Conservation (phyloP, 2,329 filamentous ascomycete genomes). For the Ophiostoma sp. region DNA sequence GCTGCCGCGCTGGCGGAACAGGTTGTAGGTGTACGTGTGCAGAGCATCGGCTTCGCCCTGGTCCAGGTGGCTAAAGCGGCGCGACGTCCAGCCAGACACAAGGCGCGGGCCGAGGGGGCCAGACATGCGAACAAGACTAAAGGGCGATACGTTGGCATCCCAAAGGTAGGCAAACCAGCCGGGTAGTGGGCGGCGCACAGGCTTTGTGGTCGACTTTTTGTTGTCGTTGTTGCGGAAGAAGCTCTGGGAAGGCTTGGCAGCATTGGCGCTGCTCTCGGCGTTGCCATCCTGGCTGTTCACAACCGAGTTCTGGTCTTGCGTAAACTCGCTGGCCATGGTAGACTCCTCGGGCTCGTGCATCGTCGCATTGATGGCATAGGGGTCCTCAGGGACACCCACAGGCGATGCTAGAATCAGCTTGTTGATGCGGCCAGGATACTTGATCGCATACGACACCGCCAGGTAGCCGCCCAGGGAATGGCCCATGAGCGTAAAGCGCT, state of each 20-base stretch:
- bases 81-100: constrained; percentile 89
- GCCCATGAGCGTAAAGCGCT: constrained; percentile 87
- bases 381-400: constrained; percentile 90
- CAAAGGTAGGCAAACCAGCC: constrained; percentile 90
- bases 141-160: constrained; percentile 95
- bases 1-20: constrained; percentile 87
- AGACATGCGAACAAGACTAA: constrained; percentile 79
- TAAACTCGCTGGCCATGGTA: constrained; percentile 70
- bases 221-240: constrained; percentile 34
- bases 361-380: constrained; percentile 74
- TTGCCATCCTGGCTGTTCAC: constrained; percentile 33
- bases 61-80: constrained; percentile 86
- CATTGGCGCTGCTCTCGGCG: neutral
- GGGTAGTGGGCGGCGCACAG: constrained; percentile 55
- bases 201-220: constrained; percentile 25
- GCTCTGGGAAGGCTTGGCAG: constrained; percentile 33
- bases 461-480: constrained; percentile 95
- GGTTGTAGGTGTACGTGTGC: constrained; percentile 88
- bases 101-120: constrained; percentile 87
- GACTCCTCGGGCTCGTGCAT: constrained; percentile 74
- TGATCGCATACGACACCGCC: constrained; percentile 88
- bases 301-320: constrained; percentile 61
- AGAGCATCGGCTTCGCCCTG: constrained; percentile 72
- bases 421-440: constrained; percentile 90
- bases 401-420: constrained; percentile 94